These are phyloP conservation scores for Hypoxylon sp. DNA, from an alignment of 2,329 filamentous ascomycete genomes.

Conservation along the genomic window DNA sequence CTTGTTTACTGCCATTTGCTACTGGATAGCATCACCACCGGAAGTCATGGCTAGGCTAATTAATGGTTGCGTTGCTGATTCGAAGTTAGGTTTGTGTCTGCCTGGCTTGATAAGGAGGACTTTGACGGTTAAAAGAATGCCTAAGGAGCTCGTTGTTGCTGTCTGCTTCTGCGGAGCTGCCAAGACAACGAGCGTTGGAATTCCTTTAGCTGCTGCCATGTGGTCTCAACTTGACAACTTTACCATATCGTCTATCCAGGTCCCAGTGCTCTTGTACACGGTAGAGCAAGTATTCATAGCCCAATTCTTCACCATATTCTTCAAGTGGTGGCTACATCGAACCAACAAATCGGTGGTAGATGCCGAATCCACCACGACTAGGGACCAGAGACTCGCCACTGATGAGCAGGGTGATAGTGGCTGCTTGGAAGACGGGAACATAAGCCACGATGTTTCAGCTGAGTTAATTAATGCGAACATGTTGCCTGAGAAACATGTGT, in stretches of 20 bases:
- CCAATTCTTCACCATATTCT: slow-evolving; percentile 55
- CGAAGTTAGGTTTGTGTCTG: slow-evolving; percentile 46
- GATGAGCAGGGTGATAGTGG: slow-evolving; percentile 23
- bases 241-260: slow-evolving; percentile 70
- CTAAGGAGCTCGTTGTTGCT: slow-evolving; percentile 73
- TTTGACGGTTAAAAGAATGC: slow-evolving; percentile 66
- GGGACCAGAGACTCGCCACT: slow-evolving; percentile 9
- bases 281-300: slow-evolving; percentile 65
- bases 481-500: slow-evolving; percentile 21
- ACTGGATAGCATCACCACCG: slow-evolving; percentile 62
- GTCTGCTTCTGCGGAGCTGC: slow-evolving; percentile 80
- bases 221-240: slow-evolving; percentile 68
- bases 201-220: slow-evolving; percentile 77
- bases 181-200: slow-evolving; percentile 78
- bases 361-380: slow-evolving; percentile 38
- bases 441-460: not conserved
- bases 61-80: slow-evolving; percentile 54
- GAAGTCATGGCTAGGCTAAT: slow-evolving; percentile 50
- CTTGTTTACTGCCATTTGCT: slow-evolving; percentile 73
- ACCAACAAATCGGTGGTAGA: slow-evolving; percentile 46
- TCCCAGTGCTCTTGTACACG: slow-evolving; percentile 73
- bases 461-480: slow-evolving; percentile 3
- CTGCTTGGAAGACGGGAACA: not conserved
- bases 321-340: slow-evolving; percentile 60
- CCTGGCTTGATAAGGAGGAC: slow-evolving; percentile 51